These are phyloP conservation scores for Coniochaeta sp. DNA, from an alignment of 2,329 filamentous ascomycete genomes.

Conservation along the genomic window DNA sequence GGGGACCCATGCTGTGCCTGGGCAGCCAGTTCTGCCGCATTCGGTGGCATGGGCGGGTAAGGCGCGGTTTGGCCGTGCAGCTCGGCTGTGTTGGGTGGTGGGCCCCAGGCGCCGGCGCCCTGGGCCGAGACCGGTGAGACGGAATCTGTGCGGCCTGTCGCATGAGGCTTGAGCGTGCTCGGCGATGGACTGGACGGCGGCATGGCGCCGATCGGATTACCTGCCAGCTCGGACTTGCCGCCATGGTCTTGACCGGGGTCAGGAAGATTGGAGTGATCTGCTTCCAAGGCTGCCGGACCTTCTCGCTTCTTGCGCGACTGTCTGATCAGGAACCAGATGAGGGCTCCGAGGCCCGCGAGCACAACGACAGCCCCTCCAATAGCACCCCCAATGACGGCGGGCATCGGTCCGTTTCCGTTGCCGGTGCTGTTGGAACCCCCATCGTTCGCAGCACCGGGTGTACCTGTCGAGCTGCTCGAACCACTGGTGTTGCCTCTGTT, in stretches of 20 bases:
- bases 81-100: constrained; percentile 12
- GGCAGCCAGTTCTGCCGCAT: constrained; percentile 7
- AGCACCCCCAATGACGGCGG: constrained; percentile 26
- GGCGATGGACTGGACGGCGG: constrained; percentile 22
- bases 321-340: constrained; percentile 28
- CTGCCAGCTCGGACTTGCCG: constrained; percentile 26
- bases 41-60: constrained; percentile 2
- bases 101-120: constrained; percentile 11
- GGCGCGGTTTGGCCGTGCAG: constrained; percentile 6
- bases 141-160: constrained; percentile 13
- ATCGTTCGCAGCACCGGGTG: background rate
- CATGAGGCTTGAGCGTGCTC: constrained; percentile 16
- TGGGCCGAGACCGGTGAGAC: constrained; percentile 20
- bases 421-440: background rate
- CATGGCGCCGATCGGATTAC: constrained; percentile 9
- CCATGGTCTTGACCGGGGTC: background rate
- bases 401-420: constrained; percentile 15
- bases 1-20: constrained; percentile 6
- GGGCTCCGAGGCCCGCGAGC: constrained; percentile 21
- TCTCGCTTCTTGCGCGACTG: constrained; percentile 18
- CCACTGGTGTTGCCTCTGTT: background rate
- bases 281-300: constrained; percentile 6
- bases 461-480: background rate
- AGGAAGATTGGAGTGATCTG: constrained; percentile 7
- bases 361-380: constrained; percentile 25